Percentiles rank a stretch among this genome's conserved stretches.
phyloP scores from a whole-genome alignment of 768 basidiomycete genomes.

The Mycena vulgaris region DNA sequence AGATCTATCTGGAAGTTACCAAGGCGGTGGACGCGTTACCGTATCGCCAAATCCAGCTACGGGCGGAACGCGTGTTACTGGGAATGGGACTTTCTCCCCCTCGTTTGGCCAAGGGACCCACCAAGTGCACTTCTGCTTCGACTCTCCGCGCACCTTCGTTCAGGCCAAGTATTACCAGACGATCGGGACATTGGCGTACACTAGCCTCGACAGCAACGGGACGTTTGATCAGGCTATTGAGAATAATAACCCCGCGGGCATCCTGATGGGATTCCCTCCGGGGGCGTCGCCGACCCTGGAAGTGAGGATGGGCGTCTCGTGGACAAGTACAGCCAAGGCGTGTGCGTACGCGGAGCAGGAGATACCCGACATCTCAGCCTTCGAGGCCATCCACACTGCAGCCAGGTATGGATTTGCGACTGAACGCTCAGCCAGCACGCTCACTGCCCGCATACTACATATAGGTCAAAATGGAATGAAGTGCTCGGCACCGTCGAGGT shows the following conservation, averaged over 20 bases:
- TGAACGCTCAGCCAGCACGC: not conserved
- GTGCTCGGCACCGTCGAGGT: slow-evolving; percentile 32
- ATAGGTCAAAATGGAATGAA: slow-evolving; percentile 35
- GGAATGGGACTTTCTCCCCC: slow-evolving; percentile 19
- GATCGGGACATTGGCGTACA: not conserved
- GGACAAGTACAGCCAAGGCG: slow-evolving; percentile 58
- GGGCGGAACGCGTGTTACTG: slow-evolving; percentile 30
- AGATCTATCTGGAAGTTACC: slow-evolving; percentile 35
- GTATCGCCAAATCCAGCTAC: slow-evolving; percentile 26
- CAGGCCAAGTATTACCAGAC: slow-evolving; percentile 33
- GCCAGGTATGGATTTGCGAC: slow-evolving; percentile 15
- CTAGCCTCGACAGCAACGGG: slow-evolving; percentile 4
- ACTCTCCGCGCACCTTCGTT: slow-evolving; percentile 17
- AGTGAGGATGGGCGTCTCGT: slow-evolving; percentile 62
- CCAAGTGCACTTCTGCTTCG: slow-evolving; percentile 33
- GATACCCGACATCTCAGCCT: slow-evolving; percentile 40
- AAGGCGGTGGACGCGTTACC: slow-evolving; percentile 15
- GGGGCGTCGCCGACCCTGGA: slow-evolving; percentile 48
- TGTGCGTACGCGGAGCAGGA: slow-evolving; percentile 60
- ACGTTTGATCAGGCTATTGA: slow-evolving; percentile 20
- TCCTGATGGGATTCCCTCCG: slow-evolving; percentile 40
- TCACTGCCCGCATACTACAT: too few species aligned
- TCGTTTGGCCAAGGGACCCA: slow-evolving; percentile 36
- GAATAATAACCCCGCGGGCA: slow-evolving; percentile 24
- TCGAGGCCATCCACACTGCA: slow-evolving; percentile 29